Percentiles rank a stretch among this genome's conserved stretches.
Evolutionary conservation across 2,329 filamentous ascomycete species (phyloP).

Genomic region (Penicillium sp.): DNA sequence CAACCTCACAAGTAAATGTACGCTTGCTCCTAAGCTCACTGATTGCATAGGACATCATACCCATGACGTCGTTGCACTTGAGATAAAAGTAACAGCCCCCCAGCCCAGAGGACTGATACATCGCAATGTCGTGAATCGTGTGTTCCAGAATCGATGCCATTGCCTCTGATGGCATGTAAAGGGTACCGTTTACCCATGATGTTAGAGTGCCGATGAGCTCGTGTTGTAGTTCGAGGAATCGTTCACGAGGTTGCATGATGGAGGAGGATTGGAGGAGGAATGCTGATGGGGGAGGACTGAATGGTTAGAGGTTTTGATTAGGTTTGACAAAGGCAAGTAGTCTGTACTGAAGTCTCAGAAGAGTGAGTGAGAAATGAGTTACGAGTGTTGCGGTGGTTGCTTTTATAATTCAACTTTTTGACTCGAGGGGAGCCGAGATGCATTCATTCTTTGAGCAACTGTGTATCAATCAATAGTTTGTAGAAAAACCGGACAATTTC

Average conservation of each 20-base stretch:
- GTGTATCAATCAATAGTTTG: not conserved
- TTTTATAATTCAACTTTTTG: not conserved
- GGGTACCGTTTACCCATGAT: not conserved
- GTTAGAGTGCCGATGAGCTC: constrained; percentile 7
- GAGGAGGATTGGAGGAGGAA: not conserved
- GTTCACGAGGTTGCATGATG: not conserved
- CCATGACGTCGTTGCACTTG: constrained; percentile 1
- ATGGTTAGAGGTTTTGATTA: too few relatives aligned
- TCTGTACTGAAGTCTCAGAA: not conserved
- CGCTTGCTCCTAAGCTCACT: not conserved
- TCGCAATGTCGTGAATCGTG: not conserved
- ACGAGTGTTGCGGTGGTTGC: not conserved
- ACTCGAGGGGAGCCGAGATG: not conserved
- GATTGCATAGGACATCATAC: not conserved
- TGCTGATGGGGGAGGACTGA: not conserved
- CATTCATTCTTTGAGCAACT: not conserved
- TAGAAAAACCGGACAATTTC: not conserved
- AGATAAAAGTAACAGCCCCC: not conserved
- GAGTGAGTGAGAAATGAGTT: not conserved
- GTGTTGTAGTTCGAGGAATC: not conserved
- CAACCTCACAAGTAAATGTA: not conserved
- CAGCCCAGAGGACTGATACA: not conserved
- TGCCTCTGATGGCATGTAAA: constrained; percentile 3
- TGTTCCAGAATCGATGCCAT: constrained; percentile 1
- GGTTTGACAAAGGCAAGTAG: not conserved